Base-by-base conservation (phyloP, 140 eudicot genomes). In the Cichorium intybus region DNA sequence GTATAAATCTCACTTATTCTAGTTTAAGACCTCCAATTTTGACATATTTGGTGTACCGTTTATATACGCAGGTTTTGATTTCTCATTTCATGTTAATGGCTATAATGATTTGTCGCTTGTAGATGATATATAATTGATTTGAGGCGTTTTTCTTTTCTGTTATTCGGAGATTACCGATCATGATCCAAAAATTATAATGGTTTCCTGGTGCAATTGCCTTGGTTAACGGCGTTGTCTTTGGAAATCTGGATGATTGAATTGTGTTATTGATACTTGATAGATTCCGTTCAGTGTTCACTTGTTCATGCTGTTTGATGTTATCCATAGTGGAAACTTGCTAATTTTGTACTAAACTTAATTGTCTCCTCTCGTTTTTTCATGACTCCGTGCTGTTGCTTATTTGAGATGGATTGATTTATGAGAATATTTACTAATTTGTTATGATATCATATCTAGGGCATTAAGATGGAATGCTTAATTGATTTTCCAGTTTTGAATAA, bases 1-100 rank as follows among this genome's bases (percentile, higher is more conserved):
- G 79, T 74, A 66, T 26, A 14, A 31, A 7, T 31, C 46, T 31
- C 10, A 51, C 3, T 50, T 65, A 50, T 65, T 51, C 24, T 17
- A 39, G 12, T 63, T 45, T 10, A 11, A 12, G n/a, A 23, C 53
- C 47, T 57, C 3, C 52, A 51, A 37, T 50, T 29, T 23, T 64
- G 11, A 10, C 58, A 10, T 63, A 11, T 50, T 10, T 6, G 14
- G 3, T 14, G 2, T 18, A 9, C 27, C 12, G 3, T 69, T 39
- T 43, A 14, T 14, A 15, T 63, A 17, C 5, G 0, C 37, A 45
- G 51, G 11, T 28, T 72, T 28, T 72, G n/a, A 62, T 52, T 26
- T 53, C 53, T 39, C 21, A 53, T 24, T 72, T 21, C 63, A 17
- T 35, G 45, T 34, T 59, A 2, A 31, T 24, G 24, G 26, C 10